A percentile compares a stretch with the other conserved stretches of the same genome.
Conservation (phyloP, 805 yeast species). For the Lipomyces anomalus region DNA sequence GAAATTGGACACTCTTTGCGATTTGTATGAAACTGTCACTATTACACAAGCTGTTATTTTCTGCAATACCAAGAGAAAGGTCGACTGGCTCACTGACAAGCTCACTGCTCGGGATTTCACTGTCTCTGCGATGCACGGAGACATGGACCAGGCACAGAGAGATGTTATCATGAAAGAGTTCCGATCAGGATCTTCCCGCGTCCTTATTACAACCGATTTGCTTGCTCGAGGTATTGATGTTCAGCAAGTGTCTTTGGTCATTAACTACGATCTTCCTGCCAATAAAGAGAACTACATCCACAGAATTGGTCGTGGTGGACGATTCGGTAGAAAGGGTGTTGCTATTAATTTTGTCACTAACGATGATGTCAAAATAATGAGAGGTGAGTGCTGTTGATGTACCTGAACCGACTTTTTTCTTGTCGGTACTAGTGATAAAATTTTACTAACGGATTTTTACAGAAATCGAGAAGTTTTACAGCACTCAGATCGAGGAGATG, state of each 20-base stretch:
- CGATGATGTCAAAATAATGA: conserved; percentile 65
- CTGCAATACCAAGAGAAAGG: conserved; percentile 93
- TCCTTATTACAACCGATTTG: conserved; percentile 86
- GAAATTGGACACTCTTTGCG: conserved; percentile 93
- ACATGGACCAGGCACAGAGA: conserved; percentile 89
- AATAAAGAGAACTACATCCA: conserved; percentile 92
- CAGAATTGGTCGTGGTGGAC: conserved; percentile 97
- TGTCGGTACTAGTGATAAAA: not conserved
- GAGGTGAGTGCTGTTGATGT: conserved; percentile 62
- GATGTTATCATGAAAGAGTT: conserved; percentile 93
- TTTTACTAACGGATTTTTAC: not conserved
- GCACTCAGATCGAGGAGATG: conserved; percentile 85
- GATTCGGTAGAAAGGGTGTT: conserved; percentile 98
- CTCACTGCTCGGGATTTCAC: conserved; percentile 78
- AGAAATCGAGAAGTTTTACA: conserved; percentile 76
- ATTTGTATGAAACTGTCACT: conserved; percentile 88
- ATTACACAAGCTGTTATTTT: conserved; percentile 97
- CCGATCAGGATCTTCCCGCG: conserved; percentile 89
- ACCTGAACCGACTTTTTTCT: conserved; percentile 43
- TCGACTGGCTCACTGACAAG: conserved; percentile 76
- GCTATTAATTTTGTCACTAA: conserved; percentile 90
- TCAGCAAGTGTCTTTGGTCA: conserved; percentile 92
- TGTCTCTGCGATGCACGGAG: conserved; percentile 93
- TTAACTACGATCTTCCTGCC: conserved; percentile 87
- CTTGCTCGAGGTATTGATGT: conserved; percentile 98